Percentiles rank a stretch among this genome's conserved stretches.
These are phyloP conservation scores for Melampsora abietis-canadensis DNA, from an alignment of 1,284 basidiomycete species.

Conservation along the genomic window DNA sequence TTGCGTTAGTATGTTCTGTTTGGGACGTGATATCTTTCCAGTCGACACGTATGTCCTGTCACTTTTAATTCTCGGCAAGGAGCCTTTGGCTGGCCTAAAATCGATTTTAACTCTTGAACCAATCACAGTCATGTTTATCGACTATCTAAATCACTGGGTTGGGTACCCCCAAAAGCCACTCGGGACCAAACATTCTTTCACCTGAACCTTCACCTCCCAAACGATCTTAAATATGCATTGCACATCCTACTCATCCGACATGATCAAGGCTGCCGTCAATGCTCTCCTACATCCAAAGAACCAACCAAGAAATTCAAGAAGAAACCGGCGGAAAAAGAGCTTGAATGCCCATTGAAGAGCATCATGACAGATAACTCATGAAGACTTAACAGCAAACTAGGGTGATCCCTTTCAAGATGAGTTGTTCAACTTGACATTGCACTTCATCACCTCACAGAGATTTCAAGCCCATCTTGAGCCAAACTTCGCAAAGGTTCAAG, in stretches of 20 bases:
- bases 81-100: not conserved
- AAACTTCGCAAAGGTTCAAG: no score
- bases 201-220: slow-evolving; percentile 64
- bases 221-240: slow-evolving; percentile 66
- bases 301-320: no score
- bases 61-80: not conserved
- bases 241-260: slow-evolving; percentile 70
- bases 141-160: slow-evolving; percentile 64
- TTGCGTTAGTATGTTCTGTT: slow-evolving; percentile 72
- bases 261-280: slow-evolving; percentile 54
- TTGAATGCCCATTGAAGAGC: no score
- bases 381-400: no score
- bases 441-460: no score
- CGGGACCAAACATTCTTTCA: slow-evolving; percentile 69
- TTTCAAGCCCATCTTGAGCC: no score
- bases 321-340: no score
- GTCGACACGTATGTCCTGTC: slow-evolving; percentile 62
- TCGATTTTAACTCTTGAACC: not conserved
- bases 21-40: slow-evolving; percentile 69
- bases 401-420: no score
- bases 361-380: no score
- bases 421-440: no score
- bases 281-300: slow-evolving; percentile 46
- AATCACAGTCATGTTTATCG: slow-evolving; percentile 61
- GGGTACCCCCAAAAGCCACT: slow-evolving; percentile 64